These are phyloP conservation scores for Globisporangium acanthophoron DNA, from an alignment of 352 stramenopile species.

Conservation along the genomic window DNA sequence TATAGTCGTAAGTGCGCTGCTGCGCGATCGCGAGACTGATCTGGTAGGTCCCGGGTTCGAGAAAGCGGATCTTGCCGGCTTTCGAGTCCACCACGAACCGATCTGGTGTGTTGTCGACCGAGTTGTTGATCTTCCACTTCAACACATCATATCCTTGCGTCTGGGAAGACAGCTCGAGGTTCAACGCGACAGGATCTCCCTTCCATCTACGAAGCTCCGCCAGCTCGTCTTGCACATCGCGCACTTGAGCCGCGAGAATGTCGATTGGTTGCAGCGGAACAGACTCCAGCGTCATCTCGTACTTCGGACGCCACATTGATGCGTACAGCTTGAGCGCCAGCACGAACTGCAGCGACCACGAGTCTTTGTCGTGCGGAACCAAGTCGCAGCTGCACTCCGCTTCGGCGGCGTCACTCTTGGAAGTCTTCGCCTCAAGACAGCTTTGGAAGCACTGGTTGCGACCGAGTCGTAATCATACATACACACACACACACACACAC, in stretches of 20 bases:
- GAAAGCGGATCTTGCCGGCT: not conserved
- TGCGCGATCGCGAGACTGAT: not conserved
- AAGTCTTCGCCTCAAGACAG: not conserved
- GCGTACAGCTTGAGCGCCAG: not conserved
- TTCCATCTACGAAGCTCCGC: not conserved
- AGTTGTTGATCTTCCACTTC: not conserved
- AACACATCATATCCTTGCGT: not conserved
- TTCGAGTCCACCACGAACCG: not conserved
- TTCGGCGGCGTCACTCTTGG: not conserved
- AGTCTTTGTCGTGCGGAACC: not conserved
- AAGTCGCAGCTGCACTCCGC: not conserved
- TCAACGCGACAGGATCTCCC: not conserved
- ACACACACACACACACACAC: not conserved
- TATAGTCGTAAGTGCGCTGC: not conserved
- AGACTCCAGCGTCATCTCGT: constrained; percentile 2
- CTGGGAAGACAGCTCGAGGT: not conserved
- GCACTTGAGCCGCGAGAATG: constrained; percentile 8
- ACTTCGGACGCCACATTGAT: constrained; percentile 4
- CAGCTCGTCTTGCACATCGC: constrained; percentile 6
- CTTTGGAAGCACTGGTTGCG: constrained; percentile 1
- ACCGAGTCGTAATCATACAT: not conserved
- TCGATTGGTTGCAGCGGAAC: constrained; percentile 1
- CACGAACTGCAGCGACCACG: constrained; percentile 2
- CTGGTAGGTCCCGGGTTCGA: not conserved
- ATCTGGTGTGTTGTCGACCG: not conserved